Base-by-base conservation (phyloP, 2,329 filamentous ascomycete genomes). In the Trichoderma polysporum region DNA sequence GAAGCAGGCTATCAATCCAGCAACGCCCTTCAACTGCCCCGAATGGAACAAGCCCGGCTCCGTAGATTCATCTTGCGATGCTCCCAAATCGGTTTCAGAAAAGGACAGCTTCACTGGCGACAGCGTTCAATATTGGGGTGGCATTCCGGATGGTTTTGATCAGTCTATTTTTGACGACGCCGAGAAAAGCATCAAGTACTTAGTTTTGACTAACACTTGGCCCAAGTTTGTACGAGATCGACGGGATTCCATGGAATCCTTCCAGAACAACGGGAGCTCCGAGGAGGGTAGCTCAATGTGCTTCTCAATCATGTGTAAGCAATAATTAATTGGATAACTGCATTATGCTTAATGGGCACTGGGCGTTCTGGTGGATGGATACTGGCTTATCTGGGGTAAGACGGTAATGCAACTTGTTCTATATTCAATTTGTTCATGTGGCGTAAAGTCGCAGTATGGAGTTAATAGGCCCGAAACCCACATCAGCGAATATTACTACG, bases 191-290 rank as follows among this genome's bases (percentile, higher is more conserved):
- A 85, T 91, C 77, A 90, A 89, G 75, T 88, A 90, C 68, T 80
- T 90, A 6, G 88, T 91, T 4, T 78, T 90, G 67, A 89, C 87
- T 15, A 90, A 90, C 73, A 91, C 89, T 0, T 91, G 89, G 88
- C 84, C 84, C 33, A 86, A 85, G 72, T 88, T 84, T 70, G 80
- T 86, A 47, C 78, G 75, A 56, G 79, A 82, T 9, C 69, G 75
- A 31, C 68, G 73, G 12, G 67, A 69, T 25, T 76, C 72, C 5
- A 59, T 72, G 22, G 71, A 74, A 25, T 69, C 72, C 7, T 58
- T 66, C 15, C 58, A 69, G 5, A 47, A n/a, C 13, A 15, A 27
- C 15, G 54, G 63, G 15, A 57, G 52, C 19, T 49, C 65, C 9
- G 70, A 70, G 62, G 49, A 63, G 5, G 68, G 69, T 19, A 52